phyloP scores from a whole-genome alignment of 2,329 filamentous ascomycete genomes.

The Cadophora sp. region DNA sequence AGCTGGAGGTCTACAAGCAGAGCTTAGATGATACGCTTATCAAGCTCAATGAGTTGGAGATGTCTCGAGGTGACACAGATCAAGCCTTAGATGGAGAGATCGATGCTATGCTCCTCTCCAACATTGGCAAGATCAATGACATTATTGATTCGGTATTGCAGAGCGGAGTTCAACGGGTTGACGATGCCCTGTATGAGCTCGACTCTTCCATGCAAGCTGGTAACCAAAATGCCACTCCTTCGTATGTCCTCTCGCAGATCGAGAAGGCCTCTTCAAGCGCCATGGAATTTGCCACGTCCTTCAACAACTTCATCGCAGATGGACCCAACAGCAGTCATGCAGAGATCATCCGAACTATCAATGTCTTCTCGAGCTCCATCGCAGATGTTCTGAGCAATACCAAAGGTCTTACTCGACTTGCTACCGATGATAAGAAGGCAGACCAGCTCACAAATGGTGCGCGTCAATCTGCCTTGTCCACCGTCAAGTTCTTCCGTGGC shows the following conservation, averaged over 20 bases:
- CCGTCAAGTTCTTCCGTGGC: constrained; percentile 93
- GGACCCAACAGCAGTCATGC: constrained; percentile 89
- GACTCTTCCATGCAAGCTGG: constrained; percentile 98
- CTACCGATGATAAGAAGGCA: constrained; percentile 93
- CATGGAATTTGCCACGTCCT: constrained; percentile 96
- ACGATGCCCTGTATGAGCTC: constrained; percentile 95
- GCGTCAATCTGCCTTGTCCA: constrained; percentile 82
- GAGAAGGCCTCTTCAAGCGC: constrained; percentile 95
- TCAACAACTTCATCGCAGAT: constrained; percentile 98
- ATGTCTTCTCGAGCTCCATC: constrained; percentile 86
- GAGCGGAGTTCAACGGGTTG: constrained; percentile 89
- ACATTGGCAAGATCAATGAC: constrained; percentile 92
- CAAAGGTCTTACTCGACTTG: constrained; percentile 91
- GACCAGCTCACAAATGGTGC: constrained; percentile 85
- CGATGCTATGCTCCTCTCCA: constrained; percentile 85
- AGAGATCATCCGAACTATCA: constrained; percentile 92
- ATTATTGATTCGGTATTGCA: constrained; percentile 97
- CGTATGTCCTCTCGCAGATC: constrained; percentile 94
- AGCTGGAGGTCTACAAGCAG: constrained; percentile 97
- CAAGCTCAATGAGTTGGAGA: constrained; percentile 87
- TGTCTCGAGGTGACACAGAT: constrained; percentile 77
- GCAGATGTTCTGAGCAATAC: constrained; percentile 96
- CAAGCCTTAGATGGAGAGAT: constrained; percentile 87
- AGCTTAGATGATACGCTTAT: constrained; percentile 96
- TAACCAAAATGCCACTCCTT: constrained; percentile 95